A percentile compares a stretch with the other conserved stretches of the same genome.
Conservation (phyloP, 306 rosid species). For the Malus sieversii region DNA sequence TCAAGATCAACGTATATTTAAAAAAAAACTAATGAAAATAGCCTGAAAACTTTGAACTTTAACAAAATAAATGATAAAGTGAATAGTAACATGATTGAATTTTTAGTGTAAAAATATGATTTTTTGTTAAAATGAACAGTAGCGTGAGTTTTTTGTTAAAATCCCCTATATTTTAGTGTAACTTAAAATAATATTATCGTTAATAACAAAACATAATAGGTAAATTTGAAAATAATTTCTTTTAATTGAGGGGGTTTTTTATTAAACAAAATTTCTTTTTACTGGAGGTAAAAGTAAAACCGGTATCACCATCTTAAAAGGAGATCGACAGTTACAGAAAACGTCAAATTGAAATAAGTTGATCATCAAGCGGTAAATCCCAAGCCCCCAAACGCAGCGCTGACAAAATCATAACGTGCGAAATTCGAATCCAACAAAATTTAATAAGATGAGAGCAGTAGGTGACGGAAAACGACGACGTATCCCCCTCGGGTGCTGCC, state of each 20-base stretch:
- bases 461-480: neutral
- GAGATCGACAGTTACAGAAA: neutral
- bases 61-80: no score
- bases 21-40: no score
- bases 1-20: no score
- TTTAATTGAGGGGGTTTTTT: no score
- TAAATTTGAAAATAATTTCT: no score
- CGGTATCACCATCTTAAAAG: neutral
- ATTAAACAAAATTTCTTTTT: neutral
- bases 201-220: no score
- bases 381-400: neutral
- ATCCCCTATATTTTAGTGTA: no score
- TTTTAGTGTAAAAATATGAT: no score
- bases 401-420: neutral
- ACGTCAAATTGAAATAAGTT: neutral
- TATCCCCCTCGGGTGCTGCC: conserved; percentile 6
- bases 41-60: no score
- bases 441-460: neutral
- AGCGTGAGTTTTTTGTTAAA: fast-evolving
- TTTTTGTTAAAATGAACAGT: no score
- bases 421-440: neutral
- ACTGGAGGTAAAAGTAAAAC: neutral
- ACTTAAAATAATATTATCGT: no score
- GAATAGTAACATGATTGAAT: no score
- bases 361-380: neutral